Conservation (phyloP, 306 rosid species). For the Medicago arabica region DNA sequence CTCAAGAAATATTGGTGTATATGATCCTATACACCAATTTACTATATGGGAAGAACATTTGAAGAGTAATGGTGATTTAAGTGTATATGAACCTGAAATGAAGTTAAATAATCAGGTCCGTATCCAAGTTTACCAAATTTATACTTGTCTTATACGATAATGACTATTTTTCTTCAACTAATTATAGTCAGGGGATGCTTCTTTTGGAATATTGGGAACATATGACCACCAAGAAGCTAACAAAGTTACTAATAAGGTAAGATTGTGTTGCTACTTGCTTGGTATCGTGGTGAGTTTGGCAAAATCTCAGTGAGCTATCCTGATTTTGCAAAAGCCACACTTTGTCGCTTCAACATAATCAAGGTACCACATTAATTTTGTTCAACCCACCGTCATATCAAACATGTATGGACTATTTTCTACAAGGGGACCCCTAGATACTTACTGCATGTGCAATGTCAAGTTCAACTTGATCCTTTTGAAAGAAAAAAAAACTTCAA, state of each 20-base stretch:
- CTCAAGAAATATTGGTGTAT: slow-evolving; percentile 68
- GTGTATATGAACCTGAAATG: slow-evolving; percentile 52
- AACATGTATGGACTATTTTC: not conserved
- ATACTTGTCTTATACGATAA: slow-evolving; percentile 26
- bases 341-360: not conserved
- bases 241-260: slow-evolving; percentile 46
- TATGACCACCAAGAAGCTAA: slow-evolving; percentile 45
- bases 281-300: not conserved
- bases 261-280: not conserved
- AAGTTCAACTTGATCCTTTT: slow-evolving; percentile 3
- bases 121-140: slow-evolving; percentile 47
- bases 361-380: not conserved
- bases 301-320: not conserved
- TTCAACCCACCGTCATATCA: not conserved
- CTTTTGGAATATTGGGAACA: slow-evolving; percentile 46
- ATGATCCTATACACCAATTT: slow-evolving; percentile 86
- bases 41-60: slow-evolving; percentile 86
- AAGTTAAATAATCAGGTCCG: slow-evolving; percentile 75
- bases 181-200: slow-evolving; percentile 49
- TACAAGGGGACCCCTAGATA: not conserved
- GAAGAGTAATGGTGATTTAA: slow-evolving; percentile 53
- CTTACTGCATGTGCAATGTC: slow-evolving; percentile 12
- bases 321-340: not conserved
- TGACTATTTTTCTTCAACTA: slow-evolving; percentile 12
- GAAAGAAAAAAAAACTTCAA: not conserved